phyloP scores from a whole-genome alignment of 2,329 filamentous ascomycete genomes.

The Aspergillus clavatus region DNA sequence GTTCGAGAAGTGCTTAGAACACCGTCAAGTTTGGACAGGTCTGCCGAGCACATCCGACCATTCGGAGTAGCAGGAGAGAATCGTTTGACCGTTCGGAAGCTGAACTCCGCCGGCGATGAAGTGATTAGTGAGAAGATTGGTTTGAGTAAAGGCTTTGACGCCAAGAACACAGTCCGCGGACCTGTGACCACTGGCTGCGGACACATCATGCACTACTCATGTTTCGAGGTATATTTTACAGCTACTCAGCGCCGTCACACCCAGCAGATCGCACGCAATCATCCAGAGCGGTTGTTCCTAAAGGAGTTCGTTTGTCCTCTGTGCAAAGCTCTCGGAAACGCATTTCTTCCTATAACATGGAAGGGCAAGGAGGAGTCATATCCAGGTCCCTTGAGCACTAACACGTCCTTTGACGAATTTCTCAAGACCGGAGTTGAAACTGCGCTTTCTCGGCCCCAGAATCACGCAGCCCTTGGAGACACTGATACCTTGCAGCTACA shows the following conservation, averaged over 20 bases:
- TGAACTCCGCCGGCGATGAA: slow-evolving; percentile 66
- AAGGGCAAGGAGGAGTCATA: slow-evolving; percentile 83
- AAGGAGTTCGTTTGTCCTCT: slow-evolving; percentile 95
- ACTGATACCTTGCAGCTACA: slow-evolving; percentile 30
- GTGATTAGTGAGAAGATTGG: slow-evolving; percentile 72
- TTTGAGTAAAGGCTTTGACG: slow-evolving; percentile 83
- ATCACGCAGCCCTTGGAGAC: slow-evolving; percentile 40
- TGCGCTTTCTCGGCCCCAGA: slow-evolving; percentile 46
- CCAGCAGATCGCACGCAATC: slow-evolving; percentile 89
- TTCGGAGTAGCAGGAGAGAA: slow-evolving; percentile 92
- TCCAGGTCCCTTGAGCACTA: slow-evolving; percentile 63
- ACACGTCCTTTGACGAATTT: slow-evolving; percentile 63
- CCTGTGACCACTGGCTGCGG: slow-evolving; percentile 88
- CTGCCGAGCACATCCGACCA: slow-evolving; percentile 75
- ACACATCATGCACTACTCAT: slow-evolving; percentile 97
- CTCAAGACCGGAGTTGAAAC: slow-evolving; percentile 56
- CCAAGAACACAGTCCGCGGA: slow-evolving; percentile 61
- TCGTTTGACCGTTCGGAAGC: slow-evolving; percentile 67
- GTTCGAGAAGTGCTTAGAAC: slow-evolving; percentile 76
- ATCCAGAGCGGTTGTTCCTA: slow-evolving; percentile 72
- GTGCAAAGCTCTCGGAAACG: slow-evolving; percentile 93
- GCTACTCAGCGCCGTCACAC: slow-evolving; percentile 78
- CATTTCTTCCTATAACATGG: slow-evolving; percentile 93
- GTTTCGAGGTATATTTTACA: slow-evolving; percentile 86
- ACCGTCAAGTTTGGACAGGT: slow-evolving; percentile 76